Evolutionary conservation across 2,329 filamentous ascomycete genomes (phyloP).

Genomic region (Fusarium hainanense): DNA sequence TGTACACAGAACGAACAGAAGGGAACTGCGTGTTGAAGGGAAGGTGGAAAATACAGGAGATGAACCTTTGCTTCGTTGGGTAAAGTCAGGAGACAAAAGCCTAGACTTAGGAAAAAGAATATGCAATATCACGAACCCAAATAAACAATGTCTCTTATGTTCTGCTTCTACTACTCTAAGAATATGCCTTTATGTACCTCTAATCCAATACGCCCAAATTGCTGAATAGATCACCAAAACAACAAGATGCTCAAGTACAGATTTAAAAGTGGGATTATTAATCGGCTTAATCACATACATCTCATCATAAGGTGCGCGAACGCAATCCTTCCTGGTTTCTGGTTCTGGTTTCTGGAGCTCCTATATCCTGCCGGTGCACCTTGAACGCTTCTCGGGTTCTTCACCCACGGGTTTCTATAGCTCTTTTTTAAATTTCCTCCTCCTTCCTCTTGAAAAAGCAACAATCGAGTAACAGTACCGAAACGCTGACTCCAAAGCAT

Average conservation of each 20-base stretch:
- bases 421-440: neutral
- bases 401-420: conserved; percentile 17
- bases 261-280: conserved; percentile 15
- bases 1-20: too few species aligned
- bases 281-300: conserved; percentile 8
- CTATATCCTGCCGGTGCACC: neutral
- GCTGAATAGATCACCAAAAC: neutral
- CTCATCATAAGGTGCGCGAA: conserved; percentile 19
- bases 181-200: neutral
- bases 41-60: neutral
- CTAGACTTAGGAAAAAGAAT: neutral
- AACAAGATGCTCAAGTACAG: neutral
- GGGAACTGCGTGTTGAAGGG: neutral
- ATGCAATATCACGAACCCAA: neutral
- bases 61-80: neutral
- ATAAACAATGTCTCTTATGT: neutral
- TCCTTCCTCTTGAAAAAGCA: neutral
- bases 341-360: neutral
- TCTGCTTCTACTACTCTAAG: neutral
- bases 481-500: conserved; percentile 20
- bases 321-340: neutral
- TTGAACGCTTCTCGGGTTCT: neutral
- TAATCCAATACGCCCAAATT: neutral
- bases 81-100: neutral
- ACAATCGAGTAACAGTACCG: neutral